Evolutionary conservation across 345 rosid genomes (phyloP).

Genomic region (Citrus inodora): DNA sequence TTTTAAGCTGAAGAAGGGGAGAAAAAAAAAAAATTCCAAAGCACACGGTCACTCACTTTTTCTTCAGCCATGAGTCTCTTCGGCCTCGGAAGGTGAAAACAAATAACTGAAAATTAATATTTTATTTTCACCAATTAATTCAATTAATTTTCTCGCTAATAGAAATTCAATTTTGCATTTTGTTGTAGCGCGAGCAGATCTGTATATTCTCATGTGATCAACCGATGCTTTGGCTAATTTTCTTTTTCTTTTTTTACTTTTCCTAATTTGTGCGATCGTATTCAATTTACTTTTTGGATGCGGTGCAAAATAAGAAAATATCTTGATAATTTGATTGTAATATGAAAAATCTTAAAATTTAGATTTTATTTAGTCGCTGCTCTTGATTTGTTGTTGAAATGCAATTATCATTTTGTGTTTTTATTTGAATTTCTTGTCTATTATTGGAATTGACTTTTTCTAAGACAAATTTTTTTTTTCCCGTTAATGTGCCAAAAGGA

Average conservation of each 20-base stretch:
- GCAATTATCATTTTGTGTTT: too few relatives aligned
- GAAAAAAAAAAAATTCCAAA: neutral
- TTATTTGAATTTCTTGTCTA: neutral
- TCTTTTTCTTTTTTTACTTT: too few relatives aligned
- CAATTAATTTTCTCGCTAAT: neutral
- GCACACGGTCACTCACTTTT: conserved; percentile 13
- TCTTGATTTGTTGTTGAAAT: neutral
- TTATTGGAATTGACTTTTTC: neutral
- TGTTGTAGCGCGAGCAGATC: conserved; percentile 1
- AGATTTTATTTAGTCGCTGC: neutral
- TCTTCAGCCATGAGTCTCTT: conserved; percentile 59
- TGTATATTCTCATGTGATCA: neutral
- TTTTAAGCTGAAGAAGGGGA: conserved; percentile 1
- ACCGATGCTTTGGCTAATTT: neutral
- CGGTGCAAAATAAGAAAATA: too few relatives aligned
- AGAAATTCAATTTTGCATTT: neutral
- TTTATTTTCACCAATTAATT: neutral
- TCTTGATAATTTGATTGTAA: too few relatives aligned
- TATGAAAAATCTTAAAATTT: neutral
- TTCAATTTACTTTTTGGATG: too few relatives aligned
- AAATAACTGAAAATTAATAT: neutral
- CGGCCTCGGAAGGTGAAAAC: conserved; percentile 62
- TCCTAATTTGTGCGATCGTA: neutral
- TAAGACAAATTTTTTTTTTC: neutral
- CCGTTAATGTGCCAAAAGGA: neutral